A percentile compares a stretch with the other conserved stretches of the same genome.
Conservation (phyloP, 129 eudicot genomes). For the Ambrosia artemisiifolia region DNA sequence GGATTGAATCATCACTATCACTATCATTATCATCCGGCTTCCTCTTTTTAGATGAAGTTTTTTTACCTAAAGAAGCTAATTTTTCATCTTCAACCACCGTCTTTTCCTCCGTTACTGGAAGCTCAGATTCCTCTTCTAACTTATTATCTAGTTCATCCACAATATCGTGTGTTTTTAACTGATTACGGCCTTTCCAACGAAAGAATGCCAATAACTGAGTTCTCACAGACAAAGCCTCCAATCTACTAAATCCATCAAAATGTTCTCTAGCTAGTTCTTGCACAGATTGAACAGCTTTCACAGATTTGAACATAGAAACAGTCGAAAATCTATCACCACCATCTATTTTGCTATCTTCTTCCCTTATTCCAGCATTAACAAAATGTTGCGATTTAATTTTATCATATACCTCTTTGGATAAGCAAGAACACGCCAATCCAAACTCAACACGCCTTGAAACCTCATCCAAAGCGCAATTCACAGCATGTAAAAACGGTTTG, state of each 20-base stretch:
- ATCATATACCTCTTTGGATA: conserved; percentile 36
- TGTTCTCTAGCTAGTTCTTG: conserved; percentile 54
- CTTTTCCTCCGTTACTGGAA: conserved; percentile 12
- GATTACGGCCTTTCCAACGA: conserved; percentile 72
- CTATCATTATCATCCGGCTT: conserved; percentile 11
- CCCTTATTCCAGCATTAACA: conserved; percentile 52
- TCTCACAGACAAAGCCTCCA: conserved; percentile 42
- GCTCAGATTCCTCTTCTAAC: conserved; percentile 36
- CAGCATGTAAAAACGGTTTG: conserved; percentile 54
- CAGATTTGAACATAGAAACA: conserved; percentile 46
- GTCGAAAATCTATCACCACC: conserved; percentile 60
- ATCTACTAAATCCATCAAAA: conserved; percentile 28
- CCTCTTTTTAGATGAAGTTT: conserved; percentile 25
- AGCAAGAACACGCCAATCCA: conserved; percentile 68
- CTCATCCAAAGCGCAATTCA: conserved; percentile 66
- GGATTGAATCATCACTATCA: conserved; percentile 9
- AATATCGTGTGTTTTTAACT: conserved; percentile 26
- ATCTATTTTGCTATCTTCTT: conserved; percentile 44
- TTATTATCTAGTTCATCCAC: conserved; percentile 24
- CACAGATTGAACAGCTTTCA: conserved; percentile 35
- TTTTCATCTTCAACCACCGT: conserved; percentile 20
- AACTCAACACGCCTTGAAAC: conserved; percentile 63
- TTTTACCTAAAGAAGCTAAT: conserved; percentile 20
- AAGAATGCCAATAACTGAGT: conserved; percentile 58
- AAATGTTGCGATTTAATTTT: conserved; percentile 44